Base-by-base conservation (phyloP, 202 grass and related monocot species). In the Digitaria exilis region DNA sequence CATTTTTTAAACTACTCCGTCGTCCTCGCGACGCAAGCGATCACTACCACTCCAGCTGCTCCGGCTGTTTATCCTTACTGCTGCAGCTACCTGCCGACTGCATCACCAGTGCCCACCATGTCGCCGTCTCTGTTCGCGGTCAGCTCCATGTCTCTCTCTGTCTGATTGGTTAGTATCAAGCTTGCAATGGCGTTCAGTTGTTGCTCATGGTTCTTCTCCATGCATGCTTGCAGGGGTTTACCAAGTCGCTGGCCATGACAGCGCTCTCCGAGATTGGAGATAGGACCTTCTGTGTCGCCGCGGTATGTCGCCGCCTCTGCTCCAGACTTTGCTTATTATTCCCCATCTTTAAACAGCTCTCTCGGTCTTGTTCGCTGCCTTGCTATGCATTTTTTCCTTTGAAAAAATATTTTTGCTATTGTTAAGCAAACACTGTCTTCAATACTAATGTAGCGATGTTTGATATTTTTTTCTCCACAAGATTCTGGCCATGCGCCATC, bases 191-290 rank as follows among this genome's bases (percentile, higher is more conserved):
- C 3, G 41, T 39, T 21, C 24, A 48, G 18, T 76, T 44, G 49
- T 31, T 12, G 44, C 44, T 62, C 56, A 9, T 68, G 9, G 13
- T 81, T 68, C n/a, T n/a, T n/a, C n/a, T 22, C n/a, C 43, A 2
- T 8, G 7, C 14, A 28, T 76, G 25, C 29, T 18, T 76, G 70
- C 88, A 97, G 95, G 95, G 95, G 55, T 89, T 97, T 69, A 92
- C 92, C 51, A 97, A 97, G 89, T 97, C 92, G 78, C 86, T 94
- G 65, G 92, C 88, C 34, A 93, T 97, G 95, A 97, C 95, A 25
- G 86, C 88, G 75, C 76, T 97, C 18, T 93, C 95, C 19, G 95
- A 97, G 90, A 94, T 97, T 75, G 95, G 92, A 43, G 95, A 97
- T 80, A 97, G 92, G 88, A 97, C 95, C 30, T 97, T 97, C 86